Conservation (phyloP, 768 basidiomycete genomes). For the Xerocomellus amylosporus region DNA sequence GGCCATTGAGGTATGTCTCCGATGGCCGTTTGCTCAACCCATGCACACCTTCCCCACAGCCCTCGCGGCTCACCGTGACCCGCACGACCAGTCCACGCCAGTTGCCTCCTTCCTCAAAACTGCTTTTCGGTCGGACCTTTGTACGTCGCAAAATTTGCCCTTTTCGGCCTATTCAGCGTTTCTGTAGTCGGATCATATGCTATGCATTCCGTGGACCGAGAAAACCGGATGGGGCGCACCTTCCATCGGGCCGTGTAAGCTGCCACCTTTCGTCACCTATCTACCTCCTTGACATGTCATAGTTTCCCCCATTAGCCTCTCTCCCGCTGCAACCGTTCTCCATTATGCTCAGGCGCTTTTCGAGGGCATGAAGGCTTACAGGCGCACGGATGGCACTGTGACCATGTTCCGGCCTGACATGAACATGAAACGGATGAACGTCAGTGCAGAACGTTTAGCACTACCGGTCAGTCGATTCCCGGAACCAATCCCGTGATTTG, state of each 20-base stretch:
- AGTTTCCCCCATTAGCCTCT: conserved; percentile 25
- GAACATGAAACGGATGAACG: conserved; percentile 98
- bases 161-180: conserved; percentile 7
- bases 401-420: conserved; percentile 91
- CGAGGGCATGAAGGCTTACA: conserved; percentile 95
- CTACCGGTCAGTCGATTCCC: conserved; percentile 53
- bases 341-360: conserved; percentile 93
- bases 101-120: conserved; percentile 59
- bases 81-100: conserved; percentile 52
- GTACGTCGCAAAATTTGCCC: conserved; percentile 40
- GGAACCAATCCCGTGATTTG: neutral
- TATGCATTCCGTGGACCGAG: conserved; percentile 70
- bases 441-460: conserved; percentile 72
- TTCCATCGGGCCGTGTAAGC: conserved; percentile 78
- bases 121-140: conserved; percentile 86
- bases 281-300: conserved; percentile 4
- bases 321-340: conserved; percentile 60
- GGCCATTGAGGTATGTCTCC: conserved; percentile 46
- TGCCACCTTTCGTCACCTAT: neutral
- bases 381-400: conserved; percentile 65
- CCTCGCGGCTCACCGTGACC: conserved; percentile 48
- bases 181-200: conserved; percentile 80
- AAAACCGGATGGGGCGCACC: conserved; percentile 79
- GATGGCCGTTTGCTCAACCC: neutral
- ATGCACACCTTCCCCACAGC: conserved; percentile 35